These are phyloP conservation scores for Psilocybe sp. DNA, from an alignment of 768 basidiomycete genomes.

Conservation along the genomic window DNA sequence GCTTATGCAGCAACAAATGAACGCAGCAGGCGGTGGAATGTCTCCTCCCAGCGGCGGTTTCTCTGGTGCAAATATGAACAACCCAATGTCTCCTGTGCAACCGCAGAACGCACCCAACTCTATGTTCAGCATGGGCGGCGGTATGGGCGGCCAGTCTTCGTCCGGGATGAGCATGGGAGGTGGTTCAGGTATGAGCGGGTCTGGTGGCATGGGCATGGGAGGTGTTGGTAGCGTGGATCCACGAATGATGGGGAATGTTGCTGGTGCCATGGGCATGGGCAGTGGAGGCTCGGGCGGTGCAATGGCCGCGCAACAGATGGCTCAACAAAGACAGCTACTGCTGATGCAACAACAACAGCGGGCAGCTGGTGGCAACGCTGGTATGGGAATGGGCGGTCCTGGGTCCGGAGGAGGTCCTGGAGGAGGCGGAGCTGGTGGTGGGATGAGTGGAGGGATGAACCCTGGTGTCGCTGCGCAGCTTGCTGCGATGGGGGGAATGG, in stretches of 20 bases:
- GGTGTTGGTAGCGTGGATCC: slow-evolving; percentile 32
- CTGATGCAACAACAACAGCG: slow-evolving; percentile 33
- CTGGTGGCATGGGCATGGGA: slow-evolving; percentile 24
- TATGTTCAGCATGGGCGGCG: slow-evolving; percentile 16
- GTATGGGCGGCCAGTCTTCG: slow-evolving; percentile 13
- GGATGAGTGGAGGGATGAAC: slow-evolving; percentile 19
- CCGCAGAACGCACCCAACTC: slow-evolving; percentile 20
- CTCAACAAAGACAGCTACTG: slow-evolving; percentile 42
- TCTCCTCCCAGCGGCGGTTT: slow-evolving; percentile 11
- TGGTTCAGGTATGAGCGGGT: slow-evolving; percentile 25
- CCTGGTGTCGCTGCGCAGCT: slow-evolving; percentile 14
- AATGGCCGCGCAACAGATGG: slow-evolving; percentile 15
- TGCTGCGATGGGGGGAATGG: slow-evolving; percentile 19
- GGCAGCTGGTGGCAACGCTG: slow-evolving; percentile 15
- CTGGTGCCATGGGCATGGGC: slow-evolving; percentile 24
- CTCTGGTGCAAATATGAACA: slow-evolving; percentile 9
- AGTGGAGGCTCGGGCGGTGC: slow-evolving; percentile 20
- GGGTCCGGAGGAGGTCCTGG: slow-evolving; percentile 9
- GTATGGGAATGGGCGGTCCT: slow-evolving; percentile 11
- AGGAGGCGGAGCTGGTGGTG: slow-evolving; percentile 10
- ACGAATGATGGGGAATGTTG: slow-evolving; percentile 25
- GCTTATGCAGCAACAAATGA: slow-evolving; percentile 7
- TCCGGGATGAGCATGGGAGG: slow-evolving; percentile 14
- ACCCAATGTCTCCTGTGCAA: slow-evolving; percentile 17
- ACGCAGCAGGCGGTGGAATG: neutral